Evolutionary conservation across 1,139 yeast species (phyloP).

Genomic region (Candida mesenterica): DNA sequence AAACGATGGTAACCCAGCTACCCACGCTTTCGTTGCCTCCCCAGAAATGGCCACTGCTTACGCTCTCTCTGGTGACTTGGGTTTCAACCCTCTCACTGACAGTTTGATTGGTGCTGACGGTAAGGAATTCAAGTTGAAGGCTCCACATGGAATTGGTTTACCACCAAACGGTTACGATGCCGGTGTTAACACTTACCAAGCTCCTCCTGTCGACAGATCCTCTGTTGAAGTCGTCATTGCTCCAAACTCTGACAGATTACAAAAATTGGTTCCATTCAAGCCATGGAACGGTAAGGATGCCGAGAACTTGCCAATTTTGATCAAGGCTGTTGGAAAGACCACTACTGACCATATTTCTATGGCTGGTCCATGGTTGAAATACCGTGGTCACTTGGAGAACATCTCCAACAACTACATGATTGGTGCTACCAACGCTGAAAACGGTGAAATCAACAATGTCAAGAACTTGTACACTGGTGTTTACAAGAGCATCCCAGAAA

Average conservation of each 20-base stretch:
- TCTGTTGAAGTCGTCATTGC: slow-evolving; percentile 71
- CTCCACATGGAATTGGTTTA: slow-evolving; percentile 91
- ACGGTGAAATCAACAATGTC: slow-evolving; percentile 90
- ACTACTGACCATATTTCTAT: slow-evolving; percentile 99
- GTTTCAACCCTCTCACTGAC: slow-evolving; percentile 98
- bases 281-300: slow-evolving; percentile 97
- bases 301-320: slow-evolving; percentile 82
- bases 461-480: slow-evolving; percentile 91
- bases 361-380: slow-evolving; percentile 99
- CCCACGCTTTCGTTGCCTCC: slow-evolving; percentile 97
- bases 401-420: slow-evolving; percentile 98
- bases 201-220: slow-evolving; percentile 90
- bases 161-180: slow-evolving; percentile 91
- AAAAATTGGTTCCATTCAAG: slow-evolving; percentile 49
- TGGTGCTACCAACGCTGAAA: slow-evolving; percentile 98
- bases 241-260: slow-evolving; percentile 72
- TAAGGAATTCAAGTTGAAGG: slow-evolving; percentile 88
- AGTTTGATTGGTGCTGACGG: slow-evolving; percentile 92
- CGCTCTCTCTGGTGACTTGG: slow-evolving; percentile 95
- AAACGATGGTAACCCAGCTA: slow-evolving; percentile 98
- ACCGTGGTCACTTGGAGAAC: slow-evolving; percentile 99
- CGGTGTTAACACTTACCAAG: slow-evolving; percentile 96
- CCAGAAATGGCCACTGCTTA: slow-evolving; percentile 97
- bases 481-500: slow-evolving; percentile 94
- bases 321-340: slow-evolving; percentile 96